A percentile compares a stretch with the other conserved stretches of the same genome.
These are phyloP conservation scores for Agarophyton chilense DNA, from an alignment of 23 red algal species.

Conservation along the genomic window DNA sequence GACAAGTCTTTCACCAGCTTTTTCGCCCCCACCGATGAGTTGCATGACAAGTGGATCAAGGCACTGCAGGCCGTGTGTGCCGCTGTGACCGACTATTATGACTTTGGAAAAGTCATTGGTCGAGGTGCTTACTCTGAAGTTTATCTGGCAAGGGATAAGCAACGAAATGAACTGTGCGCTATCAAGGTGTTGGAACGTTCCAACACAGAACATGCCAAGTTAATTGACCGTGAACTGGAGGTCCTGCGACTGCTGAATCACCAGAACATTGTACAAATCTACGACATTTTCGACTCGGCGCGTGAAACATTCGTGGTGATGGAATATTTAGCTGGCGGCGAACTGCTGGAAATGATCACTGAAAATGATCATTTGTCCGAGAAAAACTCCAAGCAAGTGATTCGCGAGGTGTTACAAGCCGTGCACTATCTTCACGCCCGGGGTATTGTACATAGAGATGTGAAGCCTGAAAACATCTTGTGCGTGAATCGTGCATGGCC, in stretches of 20 bases:
- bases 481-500: conserved; percentile 55
- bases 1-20: conserved; percentile 57
- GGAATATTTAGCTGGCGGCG: conserved; percentile 92
- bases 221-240: conserved; percentile 74
- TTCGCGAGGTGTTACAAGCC: conserved; percentile 80
- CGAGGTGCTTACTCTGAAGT: conserved; percentile 69
- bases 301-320: conserved; percentile 84
- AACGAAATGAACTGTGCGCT: conserved; percentile 61
- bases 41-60: conserved; percentile 63
- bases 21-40: conserved; percentile 40
- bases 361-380: conserved; percentile 82
- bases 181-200: conserved; percentile 71
- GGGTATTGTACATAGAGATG: conserved; percentile 89
- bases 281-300: conserved; percentile 89
- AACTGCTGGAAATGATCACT: conserved; percentile 89
- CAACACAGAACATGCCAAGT: conserved; percentile 60
- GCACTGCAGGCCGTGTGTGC: conserved; percentile 56
- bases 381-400: conserved; percentile 78
- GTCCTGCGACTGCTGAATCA: conserved; percentile 71
- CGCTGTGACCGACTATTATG: conserved; percentile 68
- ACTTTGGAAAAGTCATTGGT: conserved; percentile 81
- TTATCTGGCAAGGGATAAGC: conserved; percentile 51
- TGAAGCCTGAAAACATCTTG: conserved; percentile 97
- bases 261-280: conserved; percentile 78
- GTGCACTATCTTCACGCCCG: conserved; percentile 86